phyloP scores from a whole-genome alignment of 2,329 filamentous ascomycete species.

The Coniochaeta sp. region DNA sequence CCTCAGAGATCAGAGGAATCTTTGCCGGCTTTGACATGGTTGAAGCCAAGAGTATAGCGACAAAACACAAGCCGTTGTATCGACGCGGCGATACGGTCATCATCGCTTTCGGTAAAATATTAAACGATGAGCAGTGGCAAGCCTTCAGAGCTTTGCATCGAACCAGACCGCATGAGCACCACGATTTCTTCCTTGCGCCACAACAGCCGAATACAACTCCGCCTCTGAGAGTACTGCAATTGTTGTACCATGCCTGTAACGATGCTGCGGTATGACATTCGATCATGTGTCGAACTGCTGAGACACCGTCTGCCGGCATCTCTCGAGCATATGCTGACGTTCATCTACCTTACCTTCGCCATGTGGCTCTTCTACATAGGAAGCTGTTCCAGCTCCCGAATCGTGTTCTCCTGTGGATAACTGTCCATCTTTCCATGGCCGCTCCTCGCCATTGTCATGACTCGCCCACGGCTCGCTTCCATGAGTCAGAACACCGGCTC shows the following conservation, averaged over 20 bases:
- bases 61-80: conserved; percentile 45
- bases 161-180: conserved; percentile 72
- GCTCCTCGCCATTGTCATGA: conserved; percentile 71
- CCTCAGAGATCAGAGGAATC: conserved; percentile 74
- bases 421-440: conserved; percentile 34
- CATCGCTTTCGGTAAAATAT: conserved; percentile 23
- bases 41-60: conserved; percentile 70
- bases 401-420: background rate
- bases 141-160: conserved; percentile 74
- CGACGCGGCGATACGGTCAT: conserved; percentile 16
- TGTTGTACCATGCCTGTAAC: conserved; percentile 83
- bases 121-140: conserved; percentile 70
- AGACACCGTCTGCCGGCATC: background rate
- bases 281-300: conserved; percentile 24
- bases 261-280: conserved; percentile 93
- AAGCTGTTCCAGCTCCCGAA: conserved; percentile 53
- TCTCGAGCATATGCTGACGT: background rate
- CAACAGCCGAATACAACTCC: background rate
- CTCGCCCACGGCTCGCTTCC: conserved; percentile 78
- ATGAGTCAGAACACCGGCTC: conserved; percentile 44
- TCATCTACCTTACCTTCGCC: background rate
- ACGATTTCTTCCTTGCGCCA: conserved; percentile 60
- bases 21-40: conserved; percentile 81
- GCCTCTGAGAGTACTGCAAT: conserved; percentile 41
- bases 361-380: conserved; percentile 23